These are phyloP conservation scores for Miamiensis avidus DNA, from an alignment of 169 alveolate species.

Conservation along the genomic window DNA sequence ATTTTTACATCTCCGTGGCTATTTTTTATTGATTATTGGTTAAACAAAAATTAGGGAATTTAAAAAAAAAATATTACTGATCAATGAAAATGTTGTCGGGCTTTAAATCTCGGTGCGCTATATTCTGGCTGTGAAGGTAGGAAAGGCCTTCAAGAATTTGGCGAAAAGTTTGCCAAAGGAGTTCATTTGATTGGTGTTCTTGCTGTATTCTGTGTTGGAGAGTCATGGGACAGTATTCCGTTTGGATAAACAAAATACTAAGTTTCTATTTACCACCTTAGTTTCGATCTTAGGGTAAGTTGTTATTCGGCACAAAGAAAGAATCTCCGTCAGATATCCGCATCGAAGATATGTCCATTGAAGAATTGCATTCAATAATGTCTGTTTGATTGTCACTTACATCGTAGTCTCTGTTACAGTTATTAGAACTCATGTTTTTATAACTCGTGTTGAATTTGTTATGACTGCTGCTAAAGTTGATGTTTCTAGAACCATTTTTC, in stretches of 20 bases:
- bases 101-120: slow-evolving; percentile 18
- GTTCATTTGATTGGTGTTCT: neutral
- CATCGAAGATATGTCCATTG: neutral
- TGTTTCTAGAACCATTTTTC: neutral
- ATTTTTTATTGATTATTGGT: neutral
- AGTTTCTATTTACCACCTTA: neutral
- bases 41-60: neutral
- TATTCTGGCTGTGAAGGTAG: slow-evolving; percentile 10
- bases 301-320: neutral
- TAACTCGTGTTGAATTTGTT: neutral
- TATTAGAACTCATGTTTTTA: neutral
- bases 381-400: neutral
- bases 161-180: slow-evolving; percentile 12
- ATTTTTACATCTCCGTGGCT: neutral
- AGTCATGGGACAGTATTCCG: slow-evolving; percentile 24
- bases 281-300: neutral
- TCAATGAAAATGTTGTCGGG: slow-evolving; percentile 27
- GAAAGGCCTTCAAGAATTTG: slow-evolving; percentile 13
- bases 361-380: neutral
- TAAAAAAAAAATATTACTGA: neutral
- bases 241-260: slow-evolving; percentile 6
- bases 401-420: neutral
- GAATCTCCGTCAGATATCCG: neutral
- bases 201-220: neutral
- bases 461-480: neutral